Evolutionary conservation across 805 yeast species (phyloP).

Genomic region (Yarrowia porcina): DNA sequence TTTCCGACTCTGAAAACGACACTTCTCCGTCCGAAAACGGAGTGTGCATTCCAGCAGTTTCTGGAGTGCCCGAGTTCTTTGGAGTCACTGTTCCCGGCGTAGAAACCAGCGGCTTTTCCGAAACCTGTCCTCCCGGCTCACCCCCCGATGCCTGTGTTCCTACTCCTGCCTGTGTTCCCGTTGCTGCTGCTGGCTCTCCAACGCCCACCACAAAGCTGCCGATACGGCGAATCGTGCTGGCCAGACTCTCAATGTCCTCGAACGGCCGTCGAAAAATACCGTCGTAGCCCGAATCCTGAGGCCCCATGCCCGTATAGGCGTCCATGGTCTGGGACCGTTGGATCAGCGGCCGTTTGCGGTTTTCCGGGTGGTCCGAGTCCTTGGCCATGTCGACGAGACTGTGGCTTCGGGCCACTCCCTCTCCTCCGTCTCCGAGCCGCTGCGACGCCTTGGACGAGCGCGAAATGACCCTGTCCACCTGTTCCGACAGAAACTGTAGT

Average conservation of each 20-base stretch:
- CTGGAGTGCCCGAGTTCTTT: not conserved
- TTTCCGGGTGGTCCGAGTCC: not conserved
- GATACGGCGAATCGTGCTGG: slow-evolving; percentile 17
- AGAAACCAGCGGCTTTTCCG: slow-evolving; percentile 1
- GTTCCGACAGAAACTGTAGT: slow-evolving; percentile 33
- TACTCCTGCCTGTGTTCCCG: not conserved
- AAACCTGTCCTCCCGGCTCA: too few relatives aligned
- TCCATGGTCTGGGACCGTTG: slow-evolving; percentile 19
- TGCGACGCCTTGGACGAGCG: slow-evolving; percentile 27
- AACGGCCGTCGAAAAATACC: slow-evolving; percentile 7
- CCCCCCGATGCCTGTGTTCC: not conserved
- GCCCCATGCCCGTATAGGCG: slow-evolving; percentile 14
- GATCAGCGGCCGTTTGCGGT: not conserved
- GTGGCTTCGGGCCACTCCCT: not conserved
- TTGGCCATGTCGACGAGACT: slow-evolving; percentile 8
- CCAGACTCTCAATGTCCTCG: slow-evolving; percentile 21
- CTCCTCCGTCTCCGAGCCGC: slow-evolving; percentile 17
- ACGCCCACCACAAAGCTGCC: slow-evolving; percentile 6
- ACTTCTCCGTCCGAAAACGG: slow-evolving; percentile 17
- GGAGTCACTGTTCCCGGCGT: slow-evolving; percentile 3
- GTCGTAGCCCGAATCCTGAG: slow-evolving; percentile 18
- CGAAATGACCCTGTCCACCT: slow-evolving; percentile 34
- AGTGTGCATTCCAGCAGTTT: not conserved
- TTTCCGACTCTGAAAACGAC: slow-evolving; percentile 1
- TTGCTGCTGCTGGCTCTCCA: not conserved